Percentiles rank a stretch among this genome's conserved stretches.
Evolutionary conservation across 2,329 filamentous ascomycete genomes (phyloP).

Genomic region (Fonsecaea pugnacius): DNA sequence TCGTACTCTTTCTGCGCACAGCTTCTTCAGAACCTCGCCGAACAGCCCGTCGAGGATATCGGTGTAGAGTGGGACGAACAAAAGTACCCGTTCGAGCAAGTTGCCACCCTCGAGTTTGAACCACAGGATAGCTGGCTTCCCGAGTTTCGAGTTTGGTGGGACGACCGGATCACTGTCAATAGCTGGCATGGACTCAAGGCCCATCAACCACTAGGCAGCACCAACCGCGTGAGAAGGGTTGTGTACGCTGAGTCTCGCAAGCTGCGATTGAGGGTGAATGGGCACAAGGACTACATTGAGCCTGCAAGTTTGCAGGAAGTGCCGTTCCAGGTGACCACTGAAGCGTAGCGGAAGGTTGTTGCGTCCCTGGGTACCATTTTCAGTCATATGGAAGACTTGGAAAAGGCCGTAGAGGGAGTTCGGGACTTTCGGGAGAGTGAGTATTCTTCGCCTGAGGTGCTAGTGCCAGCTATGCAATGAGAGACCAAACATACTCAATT

Average conservation of each 20-base stretch:
- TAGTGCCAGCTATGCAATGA: too few relatives aligned
- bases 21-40: constrained; percentile 37
- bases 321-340: constrained; percentile 13
- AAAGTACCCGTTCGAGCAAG: constrained; percentile 81
- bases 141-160: constrained; percentile 31
- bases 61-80: constrained; percentile 99
- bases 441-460: too few relatives aligned
- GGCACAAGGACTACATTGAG: constrained; percentile 31
- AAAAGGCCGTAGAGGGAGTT: too few relatives aligned
- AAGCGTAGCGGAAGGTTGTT: neutral
- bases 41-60: constrained; percentile 67
- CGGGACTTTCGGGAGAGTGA: too few relatives aligned
- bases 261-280: constrained; percentile 28
- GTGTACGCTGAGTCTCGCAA: constrained; percentile 35
- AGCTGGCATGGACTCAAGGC: constrained; percentile 31
- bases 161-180: constrained; percentile 33
- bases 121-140: constrained; percentile 32
- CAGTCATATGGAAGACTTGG: too few relatives aligned
- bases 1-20: constrained; percentile 35
- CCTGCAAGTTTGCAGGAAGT: constrained; percentile 31
- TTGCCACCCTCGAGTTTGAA: constrained; percentile 46
- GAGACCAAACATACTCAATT: too few relatives aligned
- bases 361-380: neutral
- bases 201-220: constrained; percentile 31
- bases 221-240: constrained; percentile 28